These are phyloP conservation scores for Aspergillus diversus DNA, from an alignment of 495 filamentous ascomycete genomes.

Conservation along the genomic window DNA sequence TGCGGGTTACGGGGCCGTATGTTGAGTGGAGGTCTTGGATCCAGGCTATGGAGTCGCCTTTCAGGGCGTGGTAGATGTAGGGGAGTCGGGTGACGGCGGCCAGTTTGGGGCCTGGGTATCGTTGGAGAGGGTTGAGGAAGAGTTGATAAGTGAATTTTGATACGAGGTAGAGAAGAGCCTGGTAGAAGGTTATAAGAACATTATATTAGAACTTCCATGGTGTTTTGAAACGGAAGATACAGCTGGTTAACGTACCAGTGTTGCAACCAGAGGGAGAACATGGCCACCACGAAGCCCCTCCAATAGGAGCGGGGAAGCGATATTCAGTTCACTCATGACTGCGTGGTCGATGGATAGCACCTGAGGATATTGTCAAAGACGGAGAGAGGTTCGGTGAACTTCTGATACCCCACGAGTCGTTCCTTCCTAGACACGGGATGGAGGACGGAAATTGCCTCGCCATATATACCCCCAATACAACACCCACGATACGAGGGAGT, in stretches of 20 bases:
- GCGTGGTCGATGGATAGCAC: neutral
- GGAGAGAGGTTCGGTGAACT: no score
- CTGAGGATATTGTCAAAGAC: neutral
- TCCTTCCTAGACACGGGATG: no score
- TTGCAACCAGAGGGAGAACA: neutral
- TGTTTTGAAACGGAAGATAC: neutral
- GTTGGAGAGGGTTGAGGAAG: constrained; percentile 46
- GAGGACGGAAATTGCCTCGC: no score
- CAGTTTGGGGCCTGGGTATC: constrained; percentile 48
- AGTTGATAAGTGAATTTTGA: constrained; percentile 39
- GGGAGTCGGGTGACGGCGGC: constrained; percentile 40
- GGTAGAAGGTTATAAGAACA: neutral
- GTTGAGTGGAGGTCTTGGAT: constrained; percentile 27
- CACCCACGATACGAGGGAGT: no score
- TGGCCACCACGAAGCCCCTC: neutral
- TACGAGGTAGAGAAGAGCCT: neutral
- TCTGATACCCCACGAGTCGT: no score
- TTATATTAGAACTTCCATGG: neutral
- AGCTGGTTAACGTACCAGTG: neutral
- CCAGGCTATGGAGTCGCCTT: constrained; percentile 14
- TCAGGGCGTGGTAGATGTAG: constrained; percentile 15
- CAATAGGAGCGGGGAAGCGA: neutral
- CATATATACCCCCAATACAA: no score
- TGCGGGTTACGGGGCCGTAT: constrained; percentile 54
- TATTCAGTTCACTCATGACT: neutral